Base-by-base conservation (phyloP, 2,329 filamentous ascomycete species). In the Exophiala lecanii-corni region DNA sequence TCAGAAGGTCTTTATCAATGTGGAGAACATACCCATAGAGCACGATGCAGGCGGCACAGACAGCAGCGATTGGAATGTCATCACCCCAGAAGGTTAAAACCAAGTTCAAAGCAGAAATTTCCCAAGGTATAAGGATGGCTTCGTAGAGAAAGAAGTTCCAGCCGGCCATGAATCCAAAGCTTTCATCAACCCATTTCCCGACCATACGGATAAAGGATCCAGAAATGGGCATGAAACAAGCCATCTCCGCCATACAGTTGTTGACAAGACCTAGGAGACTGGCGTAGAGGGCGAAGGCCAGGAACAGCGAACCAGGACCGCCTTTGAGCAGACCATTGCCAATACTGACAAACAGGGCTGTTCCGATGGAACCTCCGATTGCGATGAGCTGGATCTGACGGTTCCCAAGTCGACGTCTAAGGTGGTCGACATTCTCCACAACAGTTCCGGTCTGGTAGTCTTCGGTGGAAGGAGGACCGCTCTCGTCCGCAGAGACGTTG, bases 131-230 rank as follows among this genome's bases (percentile, higher is more conserved):
- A 38, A 64, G 45, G n/a, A 65, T 51, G 9, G 59, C 63, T 45
- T 65, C 62, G 47, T 70, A 67, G 43, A 73, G 61, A 40, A 51
- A 72, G 56, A 71, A 73, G 53, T 72, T 72, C 67, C 67, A 71
- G 16, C 66, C 66, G 30, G 63, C 62, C 51, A 65, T 64, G 41
- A 70, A 70, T n/a, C 68, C 66, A 18, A 69, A 58, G 2, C 68
- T 67, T 32, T 65, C 63, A 41, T 72, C 68, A 1, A 71, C 68
- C 66, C 66, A 71, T 50, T 65, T 60, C 13, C 65, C 59, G 9
- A 62, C 65, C 34, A 69, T 55, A 9, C 63, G 62, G 33, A 70
- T 62, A 39, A 69, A 69, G 0, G 60, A 62, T 20, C 62, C 62
- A 15, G 60, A 61, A 3, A 72, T 61, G 10, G 69, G 69, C 55